phyloP scores from a whole-genome alignment of 2,329 filamentous ascomycete genomes.

The Canariomyces notabilis region DNA sequence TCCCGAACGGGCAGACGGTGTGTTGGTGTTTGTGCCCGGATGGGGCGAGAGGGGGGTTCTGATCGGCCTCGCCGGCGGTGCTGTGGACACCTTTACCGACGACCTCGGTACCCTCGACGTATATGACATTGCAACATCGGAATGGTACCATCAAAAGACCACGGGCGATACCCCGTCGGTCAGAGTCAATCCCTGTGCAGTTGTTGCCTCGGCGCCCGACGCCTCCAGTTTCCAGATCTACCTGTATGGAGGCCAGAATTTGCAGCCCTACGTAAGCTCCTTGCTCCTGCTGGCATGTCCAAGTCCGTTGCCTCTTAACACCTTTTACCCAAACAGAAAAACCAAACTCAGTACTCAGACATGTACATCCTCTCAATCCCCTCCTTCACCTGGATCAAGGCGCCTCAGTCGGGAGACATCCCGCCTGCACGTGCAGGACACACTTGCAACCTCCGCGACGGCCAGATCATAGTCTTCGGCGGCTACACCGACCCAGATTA shows the following conservation, averaged over 20 bases:
- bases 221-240: conserved; percentile 74
- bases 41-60: conserved; percentile 67
- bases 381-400: conserved; percentile 67
- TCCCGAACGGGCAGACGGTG: conserved; percentile 67
- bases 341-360: conserved; percentile 59
- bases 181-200: conserved; percentile 67
- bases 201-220: conserved; percentile 63
- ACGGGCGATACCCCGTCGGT: conserved; percentile 57
- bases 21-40: conserved; percentile 67
- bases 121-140: conserved; percentile 67
- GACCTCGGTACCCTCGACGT: conserved; percentile 56
- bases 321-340: conserved; percentile 34
- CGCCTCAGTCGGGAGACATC: conserved; percentile 45
- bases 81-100: conserved; percentile 60
- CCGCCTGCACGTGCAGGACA: conserved; percentile 63
- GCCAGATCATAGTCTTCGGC: conserved; percentile 65
- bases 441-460: conserved; percentile 63
- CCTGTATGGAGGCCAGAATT: conserved; percentile 71
- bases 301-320: too few species aligned
- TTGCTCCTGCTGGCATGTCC: neutral
- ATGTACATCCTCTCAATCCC: conserved; percentile 72
- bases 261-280: conserved; percentile 52
- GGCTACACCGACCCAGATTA: conserved; percentile 57
- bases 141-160: conserved; percentile 71
- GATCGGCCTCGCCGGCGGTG: conserved; percentile 67